Conservation (phyloP, 805 yeast genomes). For the Maudiozyma barnettii region DNA sequence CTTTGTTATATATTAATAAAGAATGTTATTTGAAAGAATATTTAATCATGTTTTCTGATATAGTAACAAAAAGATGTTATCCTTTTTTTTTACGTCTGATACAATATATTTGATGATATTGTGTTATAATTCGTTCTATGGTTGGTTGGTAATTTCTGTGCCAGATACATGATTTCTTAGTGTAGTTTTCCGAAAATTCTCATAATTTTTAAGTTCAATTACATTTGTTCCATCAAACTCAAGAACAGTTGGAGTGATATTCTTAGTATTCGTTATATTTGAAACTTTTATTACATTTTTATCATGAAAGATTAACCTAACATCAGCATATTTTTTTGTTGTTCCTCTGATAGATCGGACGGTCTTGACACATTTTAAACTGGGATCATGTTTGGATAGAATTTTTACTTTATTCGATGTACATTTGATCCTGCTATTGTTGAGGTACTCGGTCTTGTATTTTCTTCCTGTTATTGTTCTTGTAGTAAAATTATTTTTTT, state of each 20-base stretch:
- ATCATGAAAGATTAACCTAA: constrained; percentile 22
- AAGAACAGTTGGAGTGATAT: constrained; percentile 6
- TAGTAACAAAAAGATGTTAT: too few relatives aligned
- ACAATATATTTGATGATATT: too few relatives aligned
- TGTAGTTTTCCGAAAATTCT: too few relatives aligned
- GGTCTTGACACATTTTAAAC: constrained; percentile 16
- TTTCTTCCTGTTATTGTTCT: constrained; percentile 19
- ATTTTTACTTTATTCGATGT: neutral
- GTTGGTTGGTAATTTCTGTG: too few relatives aligned
- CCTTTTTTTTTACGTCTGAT: too few relatives aligned
- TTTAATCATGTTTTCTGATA: too few relatives aligned
- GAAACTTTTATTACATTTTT: constrained; percentile 18
- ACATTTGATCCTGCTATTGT: constrained; percentile 2
- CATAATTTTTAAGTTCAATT: constrained; percentile 7
- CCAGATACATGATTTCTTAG: too few relatives aligned
- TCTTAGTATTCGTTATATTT: constrained; percentile 4
- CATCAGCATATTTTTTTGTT: constrained; percentile 22
- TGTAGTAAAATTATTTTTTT: constrained; percentile 17
- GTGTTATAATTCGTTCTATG: too few relatives aligned
- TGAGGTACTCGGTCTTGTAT: constrained; percentile 17
- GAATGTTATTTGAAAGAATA: too few relatives aligned
- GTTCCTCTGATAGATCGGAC: constrained; percentile 17
- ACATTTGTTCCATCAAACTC: constrained; percentile 14
- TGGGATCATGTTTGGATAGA: neutral
- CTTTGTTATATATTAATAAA: too few relatives aligned